Conservation (phyloP, 805 yeast genomes). For the Myxozyma vanderwaltii region DNA sequence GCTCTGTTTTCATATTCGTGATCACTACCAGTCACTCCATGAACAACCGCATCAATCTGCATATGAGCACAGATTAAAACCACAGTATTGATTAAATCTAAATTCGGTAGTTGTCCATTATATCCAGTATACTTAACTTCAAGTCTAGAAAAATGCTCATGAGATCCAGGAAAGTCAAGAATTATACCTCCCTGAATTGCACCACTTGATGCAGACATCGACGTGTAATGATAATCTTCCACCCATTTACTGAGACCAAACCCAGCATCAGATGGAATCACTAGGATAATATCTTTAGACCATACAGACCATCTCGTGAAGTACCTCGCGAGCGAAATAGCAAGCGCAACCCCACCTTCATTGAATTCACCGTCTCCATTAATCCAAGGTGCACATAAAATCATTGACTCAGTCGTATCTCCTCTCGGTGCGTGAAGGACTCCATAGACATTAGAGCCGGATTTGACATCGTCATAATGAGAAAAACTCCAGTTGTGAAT, state of each 20-base stretch:
- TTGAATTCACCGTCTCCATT: slow-evolving; percentile 67
- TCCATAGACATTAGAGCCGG: slow-evolving; percentile 65
- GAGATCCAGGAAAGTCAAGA: slow-evolving; percentile 68
- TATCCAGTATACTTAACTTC: slow-evolving; percentile 83
- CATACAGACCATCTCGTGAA: slow-evolving; percentile 86
- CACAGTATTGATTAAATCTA: slow-evolving; percentile 84
- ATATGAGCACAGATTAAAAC: slow-evolving; percentile 75
- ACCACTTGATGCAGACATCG: slow-evolving; percentile 87
- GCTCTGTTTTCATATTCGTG: slow-evolving; percentile 54
- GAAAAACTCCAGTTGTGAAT: slow-evolving; percentile 45
- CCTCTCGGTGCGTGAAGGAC: slow-evolving; percentile 91
- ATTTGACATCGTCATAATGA: slow-evolving; percentile 35
- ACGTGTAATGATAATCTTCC: slow-evolving; percentile 72
- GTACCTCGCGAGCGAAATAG: slow-evolving; percentile 73
- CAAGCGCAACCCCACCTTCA: slow-evolving; percentile 76
- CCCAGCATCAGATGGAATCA: slow-evolving; percentile 72
- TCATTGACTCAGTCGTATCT: slow-evolving; percentile 94
- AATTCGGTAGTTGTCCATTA: slow-evolving; percentile 93
- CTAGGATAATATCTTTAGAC: slow-evolving; percentile 91
- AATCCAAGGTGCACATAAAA: slow-evolving; percentile 83
- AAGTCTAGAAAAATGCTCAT: slow-evolving; percentile 70
- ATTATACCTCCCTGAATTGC: slow-evolving; percentile 88
- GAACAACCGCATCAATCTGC: slow-evolving; percentile 67
- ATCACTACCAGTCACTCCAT: slow-evolving; percentile 48
- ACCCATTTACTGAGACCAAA: slow-evolving; percentile 83